Evolutionary conservation across 305 asterid species (phyloP), one percentile per base, ranked within the genome.

Genomic region (Euphrasia arctica): DNA sequence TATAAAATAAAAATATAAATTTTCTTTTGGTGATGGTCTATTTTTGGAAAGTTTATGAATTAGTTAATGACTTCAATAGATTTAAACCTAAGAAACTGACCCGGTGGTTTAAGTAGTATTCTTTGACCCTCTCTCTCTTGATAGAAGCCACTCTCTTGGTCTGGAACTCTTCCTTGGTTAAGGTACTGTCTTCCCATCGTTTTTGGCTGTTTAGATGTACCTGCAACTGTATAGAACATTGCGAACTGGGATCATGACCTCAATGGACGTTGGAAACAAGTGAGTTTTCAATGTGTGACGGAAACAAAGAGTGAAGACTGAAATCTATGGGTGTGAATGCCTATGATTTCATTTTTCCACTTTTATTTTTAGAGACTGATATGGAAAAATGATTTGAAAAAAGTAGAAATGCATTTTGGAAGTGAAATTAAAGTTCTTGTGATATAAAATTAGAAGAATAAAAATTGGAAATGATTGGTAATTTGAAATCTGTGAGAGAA

Each of bases 101-200:
- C 72, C 97, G 81, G 70, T 89, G 98, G 74, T 67, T 84, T 69
- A 86, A 68, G 85, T 82, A 85, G 70, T 91, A 91, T 64, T 91
- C 98, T 69, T 76, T 82, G 52, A 82, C 73, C 67, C 96, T 77
- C 55, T 89, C 95, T 72, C 95, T 79, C 85, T 81, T 86, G 72
- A 85, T 69, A 31, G 84, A 83, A 50, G 95, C 96, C 70, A 83
- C 96, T 78, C 80, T 82, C 76, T 77, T 91, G 70, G 75, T 83
- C 42, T 79, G 75, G 72, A 80, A 73, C 70, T 89, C 91, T 59
- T 80, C 88, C 75, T 74, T 87, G 28, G 95, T 74, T 71, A 89
- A 69, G 67, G 77, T 69, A 50, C 92, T 81, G 71, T 86, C 85
- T 48, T 91, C 95, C 96, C 98, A 91, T 78, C 80, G 82, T 62